Base-by-base conservation (phyloP, 176 grass and related monocot species). In the Lolium perenne region DNA sequence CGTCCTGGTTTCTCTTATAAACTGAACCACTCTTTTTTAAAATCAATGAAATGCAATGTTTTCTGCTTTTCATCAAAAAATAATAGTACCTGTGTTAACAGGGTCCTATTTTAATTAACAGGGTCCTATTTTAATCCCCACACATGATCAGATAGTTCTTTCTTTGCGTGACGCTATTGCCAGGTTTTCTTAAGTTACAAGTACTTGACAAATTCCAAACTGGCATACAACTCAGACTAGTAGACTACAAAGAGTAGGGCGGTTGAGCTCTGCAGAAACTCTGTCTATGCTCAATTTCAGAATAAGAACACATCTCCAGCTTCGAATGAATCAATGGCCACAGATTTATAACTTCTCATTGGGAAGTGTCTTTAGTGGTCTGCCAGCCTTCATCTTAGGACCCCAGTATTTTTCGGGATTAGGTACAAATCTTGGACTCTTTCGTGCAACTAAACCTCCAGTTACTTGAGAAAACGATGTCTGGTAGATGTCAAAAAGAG, bases 331-430 rank as follows among this genome's bases (percentile, higher is more conserved):
- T 46, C 47, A 22, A 45, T 0, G 16, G 23, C 4, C 48, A 6
- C 6, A 17, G 43, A 72, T 62, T 64, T 46, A 83, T 21, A 55
- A 71, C 64, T 78, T 88, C 55, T 53, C 56, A 76, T 55, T 45
- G 64, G 82, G 66, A 13, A 25, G n/a, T 62, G 41, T 18, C 79
- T 79, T 87, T 23, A 74, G 62, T 64, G 80, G 57, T 71, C 84
- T 92, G 38, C 85, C 84, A 64, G 87, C 91, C 80, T 86, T 92
- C n/a, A 54, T 38, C 75, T 84, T 89, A 72, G 87, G 87, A 58
- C 91, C 91, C 91, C 87, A 92, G 61, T 89, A 14, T 63, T 84
- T 92, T 49, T 92, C 87, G 14, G 91, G 91, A 51, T 92, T 92
- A 71, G 80, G 91, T 20, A 87, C 17, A 80, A 89, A 89, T 67